Evolutionary conservation across 2,329 filamentous ascomycete species (phyloP), one percentile per base, ranked within the genome.

Genomic region (Aspergillus floridensis): DNA sequence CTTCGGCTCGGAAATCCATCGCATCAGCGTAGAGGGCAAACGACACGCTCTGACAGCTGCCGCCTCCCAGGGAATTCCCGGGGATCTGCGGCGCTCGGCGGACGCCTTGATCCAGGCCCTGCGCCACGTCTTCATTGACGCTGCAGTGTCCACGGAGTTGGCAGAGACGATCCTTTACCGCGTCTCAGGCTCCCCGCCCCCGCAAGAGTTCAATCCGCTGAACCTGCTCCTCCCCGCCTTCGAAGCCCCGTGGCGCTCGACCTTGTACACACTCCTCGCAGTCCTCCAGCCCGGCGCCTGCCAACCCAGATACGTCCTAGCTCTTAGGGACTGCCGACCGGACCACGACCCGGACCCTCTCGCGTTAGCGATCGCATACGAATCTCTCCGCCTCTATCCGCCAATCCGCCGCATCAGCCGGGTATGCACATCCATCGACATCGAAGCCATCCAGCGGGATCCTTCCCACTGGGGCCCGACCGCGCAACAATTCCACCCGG

Each of bases 151-250:
- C 1, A 41, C 38, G 6, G 38, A 41, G 38, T 16, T 41, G 12
- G 51, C 51, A 1, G 32, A 26, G 35, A 46, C 51, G 14, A 14
- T 53, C 21, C 51, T 53, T 1, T 53, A 41, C 35, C 44, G 32
- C 21, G 19, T 53, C 51, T 53, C 51, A 11, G 51, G 51, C 11
- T 35, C 51, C 21, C 51, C 51, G 21, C 22, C 51, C 21, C 51
- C 51, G 11, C 35, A 53, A 26, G 24, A 53, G n/a, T 53, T 53
- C 21, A 53, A 53, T 21, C 51, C 51, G 5, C 51, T 53, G 21
- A 44, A 53, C 14, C 51, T 53, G 35, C 21, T 53, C 51, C 22
- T 53, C 22, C 51, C 51, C 7, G 51, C 51, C 35, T 53, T 53
- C 21, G 51, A 53, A 19, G 51, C 51, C 3, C 51, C 51, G 12